Percentiles rank a stretch among this genome's conserved stretches.
Conservation (phyloP, 1,284 basidiomycete species). For the Marasmius sp. region DNA sequence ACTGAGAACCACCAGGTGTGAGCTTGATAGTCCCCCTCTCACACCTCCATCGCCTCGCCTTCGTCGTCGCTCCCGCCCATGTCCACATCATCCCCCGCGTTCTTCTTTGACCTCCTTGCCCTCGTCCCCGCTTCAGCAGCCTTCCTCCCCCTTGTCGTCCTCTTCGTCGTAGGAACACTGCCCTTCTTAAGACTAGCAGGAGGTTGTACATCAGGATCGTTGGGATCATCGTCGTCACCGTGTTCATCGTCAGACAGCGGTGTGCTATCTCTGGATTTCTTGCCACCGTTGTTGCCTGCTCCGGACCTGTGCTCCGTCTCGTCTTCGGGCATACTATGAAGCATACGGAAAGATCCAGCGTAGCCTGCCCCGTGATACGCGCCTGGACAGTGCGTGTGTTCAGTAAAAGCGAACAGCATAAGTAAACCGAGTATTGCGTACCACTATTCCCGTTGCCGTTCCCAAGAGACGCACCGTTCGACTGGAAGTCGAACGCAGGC, state of each 20-base stretch:
- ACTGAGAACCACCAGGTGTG: not conserved
- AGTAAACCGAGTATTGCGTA: not conserved
- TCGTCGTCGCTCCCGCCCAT: slow-evolving; percentile 18
- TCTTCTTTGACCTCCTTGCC: not conserved
- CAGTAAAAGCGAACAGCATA: not conserved
- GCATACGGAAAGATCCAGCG: not conserved
- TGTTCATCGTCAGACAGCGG: not conserved
- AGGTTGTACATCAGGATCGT: not conserved
- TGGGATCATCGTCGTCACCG: not conserved
- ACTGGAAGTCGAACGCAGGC: not conserved
- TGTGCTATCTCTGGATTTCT: not conserved
- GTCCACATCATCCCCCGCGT: slow-evolving; percentile 11
- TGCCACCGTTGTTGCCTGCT: not conserved
- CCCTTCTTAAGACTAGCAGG: not conserved
- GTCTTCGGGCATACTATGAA: not conserved
- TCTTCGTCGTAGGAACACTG: not conserved
- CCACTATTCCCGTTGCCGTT: not conserved
- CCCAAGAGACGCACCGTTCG: not conserved
- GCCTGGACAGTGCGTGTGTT: not conserved
- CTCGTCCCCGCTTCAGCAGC: not conserved
- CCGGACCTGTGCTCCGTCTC: not conserved
- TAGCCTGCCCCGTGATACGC: not conserved
- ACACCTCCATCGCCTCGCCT: slow-evolving; percentile 12
- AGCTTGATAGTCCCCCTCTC: slow-evolving; percentile 11
- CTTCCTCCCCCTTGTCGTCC: not conserved